Percentiles rank a stretch among this genome's conserved stretches.
Conservation (phyloP, 2,329 filamentous ascomycete genomes). For the Pestalotiopsis fici region DNA sequence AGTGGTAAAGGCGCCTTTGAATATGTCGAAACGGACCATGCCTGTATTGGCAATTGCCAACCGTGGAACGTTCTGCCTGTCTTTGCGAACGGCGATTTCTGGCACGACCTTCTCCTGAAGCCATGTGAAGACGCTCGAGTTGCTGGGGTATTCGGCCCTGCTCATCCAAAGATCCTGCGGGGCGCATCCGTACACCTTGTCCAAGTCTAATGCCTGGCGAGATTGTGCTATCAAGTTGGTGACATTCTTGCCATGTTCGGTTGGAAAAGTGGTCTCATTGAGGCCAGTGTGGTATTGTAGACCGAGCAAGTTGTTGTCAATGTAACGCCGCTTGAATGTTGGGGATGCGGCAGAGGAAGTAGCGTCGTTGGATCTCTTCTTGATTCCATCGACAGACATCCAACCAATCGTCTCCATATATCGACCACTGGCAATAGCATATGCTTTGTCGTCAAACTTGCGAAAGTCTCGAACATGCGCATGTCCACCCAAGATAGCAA, state of each 20-base stretch:
- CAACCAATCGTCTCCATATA: constrained; percentile 97
- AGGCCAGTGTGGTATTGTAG: constrained; percentile 79
- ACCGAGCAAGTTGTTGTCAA: constrained; percentile 90
- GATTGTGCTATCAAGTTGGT: constrained; percentile 70
- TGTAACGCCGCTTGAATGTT: constrained; percentile 77
- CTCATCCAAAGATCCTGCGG: constrained; percentile 81
- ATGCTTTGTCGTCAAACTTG: constrained; percentile 75
- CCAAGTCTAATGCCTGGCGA: constrained; percentile 70
- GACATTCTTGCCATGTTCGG: constrained; percentile 71
- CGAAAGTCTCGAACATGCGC: constrained; percentile 85
- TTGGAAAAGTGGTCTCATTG: constrained; percentile 73
- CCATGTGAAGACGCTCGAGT: constrained; percentile 80
- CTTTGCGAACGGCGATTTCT: constrained; percentile 58
- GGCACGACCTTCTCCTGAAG: constrained; percentile 77
- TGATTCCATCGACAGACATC: constrained; percentile 75
- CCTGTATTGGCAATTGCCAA: constrained; percentile 86
- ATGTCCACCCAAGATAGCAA: constrained; percentile 91
- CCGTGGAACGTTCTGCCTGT: constrained; percentile 61
- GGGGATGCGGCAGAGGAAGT: constrained; percentile 37
- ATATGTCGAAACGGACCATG: constrained; percentile 91
- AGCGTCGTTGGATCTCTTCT: constrained; percentile 33
- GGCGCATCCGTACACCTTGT: constrained; percentile 79
- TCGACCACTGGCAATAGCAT: constrained; percentile 81
- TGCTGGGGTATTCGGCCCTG: constrained; percentile 70
- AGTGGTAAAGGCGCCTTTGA: constrained; percentile 85